phyloP scores from a whole-genome alignment of 1,139 yeast genomes.

The Scheffersomyces parashehatae region DNA sequence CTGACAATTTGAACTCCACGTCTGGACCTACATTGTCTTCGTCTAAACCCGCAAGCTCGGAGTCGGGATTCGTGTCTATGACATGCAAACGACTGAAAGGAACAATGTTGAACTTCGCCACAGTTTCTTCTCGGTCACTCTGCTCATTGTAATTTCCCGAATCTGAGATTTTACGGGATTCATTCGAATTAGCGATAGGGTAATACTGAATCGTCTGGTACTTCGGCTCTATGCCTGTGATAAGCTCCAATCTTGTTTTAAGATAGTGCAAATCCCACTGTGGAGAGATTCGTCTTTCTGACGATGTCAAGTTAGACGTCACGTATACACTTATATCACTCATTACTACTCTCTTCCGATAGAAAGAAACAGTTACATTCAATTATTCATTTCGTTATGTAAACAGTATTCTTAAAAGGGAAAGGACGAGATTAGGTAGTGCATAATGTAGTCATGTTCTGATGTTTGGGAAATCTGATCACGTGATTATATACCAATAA shows the following conservation, averaged over 20 bases:
- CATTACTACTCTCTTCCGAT: conserved; percentile 18
- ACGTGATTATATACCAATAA: not conserved
- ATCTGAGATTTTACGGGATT: conserved; percentile 21
- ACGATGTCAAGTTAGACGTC: conserved; percentile 66
- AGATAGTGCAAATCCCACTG: conserved; percentile 62
- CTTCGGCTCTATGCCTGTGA: conserved; percentile 76
- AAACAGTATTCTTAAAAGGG: no score
- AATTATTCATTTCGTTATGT: no score
- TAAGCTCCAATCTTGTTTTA: conserved; percentile 59
- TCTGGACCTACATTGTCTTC: conserved; percentile 35
- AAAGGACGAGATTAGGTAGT: no score
- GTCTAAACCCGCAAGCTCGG: conserved; percentile 44
- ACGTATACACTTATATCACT: conserved; percentile 56
- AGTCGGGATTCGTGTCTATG: conserved; percentile 52
- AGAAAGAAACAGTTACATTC: not conserved
- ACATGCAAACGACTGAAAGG: conserved; percentile 53
- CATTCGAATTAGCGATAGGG: conserved; percentile 42
- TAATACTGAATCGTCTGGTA: conserved; percentile 57
- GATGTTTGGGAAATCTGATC: no score
- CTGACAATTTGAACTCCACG: conserved; percentile 55
- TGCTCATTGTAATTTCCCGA: conserved; percentile 18
- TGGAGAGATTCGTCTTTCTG: conserved; percentile 69
- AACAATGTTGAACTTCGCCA: conserved; percentile 25
- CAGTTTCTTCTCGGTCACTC: conserved; percentile 12
- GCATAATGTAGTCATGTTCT: no score